Conservation (phyloP, 192 early-diverging fungal species). For the Radiomyces spectabilis region DNA sequence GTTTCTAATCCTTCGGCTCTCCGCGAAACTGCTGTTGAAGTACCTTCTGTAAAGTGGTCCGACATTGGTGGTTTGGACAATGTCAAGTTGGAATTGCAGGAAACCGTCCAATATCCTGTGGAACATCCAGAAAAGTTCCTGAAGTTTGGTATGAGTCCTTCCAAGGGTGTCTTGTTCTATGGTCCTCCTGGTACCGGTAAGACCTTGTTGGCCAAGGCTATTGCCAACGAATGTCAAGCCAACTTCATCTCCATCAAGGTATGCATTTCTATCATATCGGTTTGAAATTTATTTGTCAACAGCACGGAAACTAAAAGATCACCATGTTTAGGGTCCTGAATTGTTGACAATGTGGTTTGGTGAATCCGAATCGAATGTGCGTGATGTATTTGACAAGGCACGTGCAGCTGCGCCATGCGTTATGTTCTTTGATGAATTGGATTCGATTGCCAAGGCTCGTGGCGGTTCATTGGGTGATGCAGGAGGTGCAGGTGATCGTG, state of each 20-base stretch:
- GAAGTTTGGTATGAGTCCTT: constrained; percentile 97
- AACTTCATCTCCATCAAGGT: constrained; percentile 99
- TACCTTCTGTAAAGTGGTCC: constrained; percentile 90
- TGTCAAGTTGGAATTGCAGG: constrained; percentile 97
- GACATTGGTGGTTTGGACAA: constrained; percentile 97
- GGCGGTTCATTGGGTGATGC: constrained; percentile 68
- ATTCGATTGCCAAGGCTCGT: constrained; percentile 96
- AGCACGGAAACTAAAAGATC: not conserved
- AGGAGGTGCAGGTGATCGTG: constrained; percentile 94
- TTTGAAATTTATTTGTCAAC: not conserved
- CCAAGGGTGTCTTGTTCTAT: constrained; percentile 97
- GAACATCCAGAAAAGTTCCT: constrained; percentile 99
- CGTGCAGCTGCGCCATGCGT: constrained; percentile 97
- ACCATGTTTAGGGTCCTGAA: constrained; percentile 73
- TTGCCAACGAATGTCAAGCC: constrained; percentile 99
- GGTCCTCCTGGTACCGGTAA: constrained; percentile 99
- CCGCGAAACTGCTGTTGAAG: constrained; percentile 96
- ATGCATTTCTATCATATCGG: not conserved
- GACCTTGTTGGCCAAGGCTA: constrained; percentile 97
- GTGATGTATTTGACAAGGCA: constrained; percentile 99
- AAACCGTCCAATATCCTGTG: constrained; percentile 98
- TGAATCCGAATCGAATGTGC: constrained; percentile 98
- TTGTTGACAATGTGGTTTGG: constrained; percentile 99
- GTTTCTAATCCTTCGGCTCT: constrained; percentile 96
- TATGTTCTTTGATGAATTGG: constrained; percentile 99